phyloP scores from a whole-genome alignment of 176 grass and related monocot genomes.

The Dendrocalamus sinicus region DNA sequence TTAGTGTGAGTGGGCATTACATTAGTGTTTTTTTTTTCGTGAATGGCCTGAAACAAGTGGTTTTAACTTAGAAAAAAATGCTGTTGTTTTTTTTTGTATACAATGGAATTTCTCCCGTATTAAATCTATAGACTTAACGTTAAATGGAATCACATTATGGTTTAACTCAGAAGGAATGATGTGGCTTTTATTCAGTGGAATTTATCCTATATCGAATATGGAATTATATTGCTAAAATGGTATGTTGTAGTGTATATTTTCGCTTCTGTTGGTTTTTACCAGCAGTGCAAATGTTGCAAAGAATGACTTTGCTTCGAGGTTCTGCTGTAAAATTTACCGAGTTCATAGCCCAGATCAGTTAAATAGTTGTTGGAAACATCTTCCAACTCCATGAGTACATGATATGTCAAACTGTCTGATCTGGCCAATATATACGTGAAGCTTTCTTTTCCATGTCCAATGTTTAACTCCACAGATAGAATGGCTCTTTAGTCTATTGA shows the following conservation, averaged over 20 bases:
- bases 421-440: not conserved
- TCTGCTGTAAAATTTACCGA: not conserved
- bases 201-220: not conserved
- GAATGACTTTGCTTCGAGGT: not conserved
- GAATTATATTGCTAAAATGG: too few relatives aligned
- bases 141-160: not conserved
- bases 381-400: not conserved
- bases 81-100: not conserved
- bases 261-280: not conserved
- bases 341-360: not conserved
- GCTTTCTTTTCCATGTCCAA: not conserved
- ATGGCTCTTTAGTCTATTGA: not conserved
- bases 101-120: slow-evolving; percentile 5
- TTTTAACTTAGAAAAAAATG: not conserved
- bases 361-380: not conserved
- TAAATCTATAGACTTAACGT: not conserved
- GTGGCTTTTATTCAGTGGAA: not conserved
- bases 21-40: not conserved
- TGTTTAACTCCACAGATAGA: not conserved
- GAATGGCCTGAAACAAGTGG: slow-evolving; percentile 10
- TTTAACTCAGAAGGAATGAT: not conserved
- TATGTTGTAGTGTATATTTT: not conserved
- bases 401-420: not conserved
- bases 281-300: not conserved
- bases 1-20: not conserved